Base-by-base conservation (phyloP, 768 basidiomycete genomes). In the Hydnum rufescens region DNA sequence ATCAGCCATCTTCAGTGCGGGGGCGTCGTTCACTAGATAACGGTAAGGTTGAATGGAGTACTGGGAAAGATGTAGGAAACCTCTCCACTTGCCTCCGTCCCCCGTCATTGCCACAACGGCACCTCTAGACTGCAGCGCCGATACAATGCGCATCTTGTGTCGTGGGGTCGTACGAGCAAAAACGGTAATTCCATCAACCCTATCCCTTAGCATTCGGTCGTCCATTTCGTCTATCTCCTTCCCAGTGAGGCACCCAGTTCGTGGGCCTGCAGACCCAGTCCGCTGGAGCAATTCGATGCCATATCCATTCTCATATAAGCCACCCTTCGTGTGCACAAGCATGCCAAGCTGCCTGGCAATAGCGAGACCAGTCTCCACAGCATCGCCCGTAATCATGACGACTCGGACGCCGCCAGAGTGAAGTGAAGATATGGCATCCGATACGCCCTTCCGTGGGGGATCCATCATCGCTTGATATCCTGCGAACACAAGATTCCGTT, bases 371-470 rank as follows among this genome's bases (percentile, higher is more conserved):
- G 92, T 97, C 52, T 80, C 73, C 64, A 90, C 87, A 32, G 89
- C 80, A 60, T 97, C 92, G 3, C 92, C 92, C 0, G 93, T 96
- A 62, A 96, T 95, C 92, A 97, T 96, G 42, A 96, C 81, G n/a
- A 96, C 80, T 60, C 92, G 88, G 48, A 97, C 82, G 3, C 90
- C 88, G 25, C 84, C 90, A 26, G 70, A 67, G 60, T 90, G 85
- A 32, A 96, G 69, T 28, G 83, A 67, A 34, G 71, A 72, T 57
- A 97, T 82, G 19, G 93, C 80, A 59, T 88, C 85, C 3, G 84
- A 80, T n/a, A 96, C 89, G 28, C 90, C 93, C 59, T 81, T 81
- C 44, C 92, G 72, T 1, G 93, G 93, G 4, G 93, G 93, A 64
- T 97, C 93, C 52, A 82, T 69, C 89, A 96, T 97, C 6, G 86